Evolutionary conservation across 257 asterid genomes (phyloP).

Genomic region (Penstemon barbatus): DNA sequence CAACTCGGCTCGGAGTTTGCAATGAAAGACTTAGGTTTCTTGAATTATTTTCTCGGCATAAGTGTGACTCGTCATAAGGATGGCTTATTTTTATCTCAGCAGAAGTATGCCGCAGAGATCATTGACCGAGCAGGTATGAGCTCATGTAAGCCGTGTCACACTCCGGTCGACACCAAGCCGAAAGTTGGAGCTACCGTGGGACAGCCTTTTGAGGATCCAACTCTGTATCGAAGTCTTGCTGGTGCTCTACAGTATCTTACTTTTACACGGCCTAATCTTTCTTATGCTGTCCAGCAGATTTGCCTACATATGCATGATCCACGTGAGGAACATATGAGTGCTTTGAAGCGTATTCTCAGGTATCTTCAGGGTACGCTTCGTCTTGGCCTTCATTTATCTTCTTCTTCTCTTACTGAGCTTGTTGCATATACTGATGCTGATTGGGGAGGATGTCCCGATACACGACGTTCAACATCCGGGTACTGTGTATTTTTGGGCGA

Average conservation of each 20-base stretch:
- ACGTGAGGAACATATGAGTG: background rate
- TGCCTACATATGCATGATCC: background rate
- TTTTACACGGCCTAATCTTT: background rate
- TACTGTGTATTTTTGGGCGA: background rate
- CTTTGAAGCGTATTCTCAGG: background rate
- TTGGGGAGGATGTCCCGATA: no score
- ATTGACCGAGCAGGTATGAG: background rate
- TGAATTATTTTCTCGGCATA: no score
- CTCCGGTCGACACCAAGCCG: background rate
- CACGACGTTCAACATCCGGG: background rate
- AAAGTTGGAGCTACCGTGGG: background rate
- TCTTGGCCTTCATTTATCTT: background rate
- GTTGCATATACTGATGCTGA: background rate
- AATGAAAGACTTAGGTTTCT: no score
- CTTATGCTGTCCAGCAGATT: background rate
- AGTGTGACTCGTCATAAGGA: background rate
- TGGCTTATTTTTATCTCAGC: background rate
- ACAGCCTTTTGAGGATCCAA: background rate
- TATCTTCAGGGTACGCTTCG: background rate
- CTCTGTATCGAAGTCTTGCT: background rate
- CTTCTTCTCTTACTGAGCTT: background rate
- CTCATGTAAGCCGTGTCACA: background rate
- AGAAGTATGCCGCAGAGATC: background rate
- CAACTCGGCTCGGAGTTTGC: no score
- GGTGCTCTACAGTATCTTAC: background rate